A percentile compares a stretch with the other conserved stretches of the same genome.
Evolutionary conservation across 345 rosid genomes (phyloP).

Genomic region (Rubroshorea leprosula): DNA sequence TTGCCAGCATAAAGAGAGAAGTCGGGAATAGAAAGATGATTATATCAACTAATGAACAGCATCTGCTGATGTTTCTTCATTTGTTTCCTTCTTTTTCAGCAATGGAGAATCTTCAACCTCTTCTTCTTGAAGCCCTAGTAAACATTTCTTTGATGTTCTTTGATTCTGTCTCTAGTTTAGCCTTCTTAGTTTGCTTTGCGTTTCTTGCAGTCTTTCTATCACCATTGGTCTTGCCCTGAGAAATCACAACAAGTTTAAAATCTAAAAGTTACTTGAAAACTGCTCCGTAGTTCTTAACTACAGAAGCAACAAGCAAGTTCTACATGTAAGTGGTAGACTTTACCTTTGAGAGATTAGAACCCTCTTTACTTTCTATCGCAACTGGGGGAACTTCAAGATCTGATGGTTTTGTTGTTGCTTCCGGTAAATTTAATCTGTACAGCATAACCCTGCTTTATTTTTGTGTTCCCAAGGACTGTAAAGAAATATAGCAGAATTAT

Average conservation of each 20-base stretch:
- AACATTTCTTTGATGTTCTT: slow-evolving; percentile 84
- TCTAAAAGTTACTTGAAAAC: no score
- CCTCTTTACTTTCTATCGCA: slow-evolving; percentile 27
- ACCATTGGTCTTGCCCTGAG: slow-evolving; percentile 39
- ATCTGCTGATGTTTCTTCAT: background rate
- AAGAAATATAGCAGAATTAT: background rate
- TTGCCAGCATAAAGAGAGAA: background rate
- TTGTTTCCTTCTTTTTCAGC: background rate
- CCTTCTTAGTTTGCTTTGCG: slow-evolving; percentile 55
- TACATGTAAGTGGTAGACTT: background rate
- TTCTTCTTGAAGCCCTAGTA: slow-evolving; percentile 57
- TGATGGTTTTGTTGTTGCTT: slow-evolving; percentile 28
- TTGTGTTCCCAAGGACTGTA: background rate
- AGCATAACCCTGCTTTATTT: background rate
- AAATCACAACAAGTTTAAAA: slow-evolving; percentile 5
- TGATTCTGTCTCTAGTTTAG: slow-evolving; percentile 69
- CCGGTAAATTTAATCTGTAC: slow-evolving; percentile 50
- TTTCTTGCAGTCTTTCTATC: slow-evolving; percentile 37
- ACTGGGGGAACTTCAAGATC: slow-evolving; percentile 25
- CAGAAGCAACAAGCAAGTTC: background rate
- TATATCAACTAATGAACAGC: slow-evolving; percentile 1
- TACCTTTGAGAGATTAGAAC: slow-evolving; percentile 43
- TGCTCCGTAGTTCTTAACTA: no score
- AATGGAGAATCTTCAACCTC: slow-evolving; percentile 19
- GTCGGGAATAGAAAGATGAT: background rate